Evolutionary conservation across 306 rosid species (phyloP).

Genomic region (Canavalia gladiata): DNA sequence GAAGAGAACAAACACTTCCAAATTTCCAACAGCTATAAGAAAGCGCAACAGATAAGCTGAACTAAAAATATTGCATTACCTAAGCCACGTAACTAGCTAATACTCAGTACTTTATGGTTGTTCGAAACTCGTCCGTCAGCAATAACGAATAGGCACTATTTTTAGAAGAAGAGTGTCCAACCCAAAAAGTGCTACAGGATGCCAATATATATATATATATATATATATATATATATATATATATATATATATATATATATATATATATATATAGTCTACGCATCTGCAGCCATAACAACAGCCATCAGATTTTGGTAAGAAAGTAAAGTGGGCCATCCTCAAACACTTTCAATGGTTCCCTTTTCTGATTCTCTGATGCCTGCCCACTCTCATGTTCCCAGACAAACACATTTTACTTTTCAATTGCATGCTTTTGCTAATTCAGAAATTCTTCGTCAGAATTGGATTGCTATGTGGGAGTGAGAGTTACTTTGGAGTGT

Average conservation of each 20-base stretch:
- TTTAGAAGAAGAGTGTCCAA: neutral
- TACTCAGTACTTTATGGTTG: neutral
- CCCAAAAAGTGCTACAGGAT: conserved; percentile 31
- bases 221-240: neutral
- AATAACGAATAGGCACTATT: neutral
- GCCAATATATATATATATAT: neutral
- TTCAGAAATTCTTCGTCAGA: conserved; percentile 23
- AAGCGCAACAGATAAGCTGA: neutral
- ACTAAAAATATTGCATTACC: neutral
- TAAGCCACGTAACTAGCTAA: neutral
- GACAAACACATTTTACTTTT: neutral
- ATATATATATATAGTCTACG: neutral
- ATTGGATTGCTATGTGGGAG: neutral
- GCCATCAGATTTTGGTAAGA: conserved; percentile 19
- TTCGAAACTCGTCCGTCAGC: conserved; percentile 5
- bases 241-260: neutral
- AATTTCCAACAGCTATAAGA: neutral
- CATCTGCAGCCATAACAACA: conserved; percentile 24
- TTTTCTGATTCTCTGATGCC: conserved; percentile 42
- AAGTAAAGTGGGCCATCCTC: conserved; percentile 27
- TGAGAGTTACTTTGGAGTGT: neutral
- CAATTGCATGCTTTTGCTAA: neutral
- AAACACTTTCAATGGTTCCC: conserved; percentile 40
- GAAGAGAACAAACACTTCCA: neutral
- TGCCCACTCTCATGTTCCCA: neutral